Percentiles rank a stretch among this genome's conserved stretches.
These are phyloP conservation scores for Boletus edulis DNA, from an alignment of 768 basidiomycete genomes.

Conservation along the genomic window DNA sequence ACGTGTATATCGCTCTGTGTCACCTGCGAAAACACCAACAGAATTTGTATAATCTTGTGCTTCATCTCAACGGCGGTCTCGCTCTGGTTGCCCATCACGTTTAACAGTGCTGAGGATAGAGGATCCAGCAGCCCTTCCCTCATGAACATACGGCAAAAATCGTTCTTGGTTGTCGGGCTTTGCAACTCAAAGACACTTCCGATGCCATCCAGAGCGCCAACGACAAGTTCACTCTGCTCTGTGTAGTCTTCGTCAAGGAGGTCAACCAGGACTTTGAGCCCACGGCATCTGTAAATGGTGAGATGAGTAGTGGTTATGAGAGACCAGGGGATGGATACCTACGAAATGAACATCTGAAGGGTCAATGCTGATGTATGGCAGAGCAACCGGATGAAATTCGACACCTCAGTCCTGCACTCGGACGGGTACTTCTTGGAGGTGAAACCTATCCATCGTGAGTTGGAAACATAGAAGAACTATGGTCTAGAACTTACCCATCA, in stretches of 20 bases:
- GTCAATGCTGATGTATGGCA: conserved; percentile 93
- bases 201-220: conserved; percentile 92
- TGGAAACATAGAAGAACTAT: not conserved
- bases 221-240: conserved; percentile 86
- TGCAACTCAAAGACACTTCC: conserved; percentile 94
- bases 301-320: not conserved
- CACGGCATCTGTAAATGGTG: conserved; percentile 69
- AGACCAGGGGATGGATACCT: conserved; percentile 34
- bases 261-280: conserved; percentile 91
- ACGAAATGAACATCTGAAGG: conserved; percentile 99
- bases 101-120: conserved; percentile 82
- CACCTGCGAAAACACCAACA: conserved; percentile 91
- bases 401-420: conserved; percentile 93
- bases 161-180: conserved; percentile 95
- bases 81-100: conserved; percentile 77
- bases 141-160: conserved; percentile 98
- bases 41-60: conserved; percentile 84
- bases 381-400: conserved; percentile 88
- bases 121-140: conserved; percentile 94
- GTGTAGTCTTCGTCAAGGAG: conserved; percentile 95
- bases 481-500: conserved; percentile 64
- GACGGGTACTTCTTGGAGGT: conserved; percentile 92
- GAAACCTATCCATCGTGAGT: conserved; percentile 53
- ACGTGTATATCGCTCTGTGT: conserved; percentile 96
- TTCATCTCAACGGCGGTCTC: conserved; percentile 71